Evolutionary conservation across 140 eudicot species (phyloP).

Genomic region (Stevia rebaudiana): DNA sequence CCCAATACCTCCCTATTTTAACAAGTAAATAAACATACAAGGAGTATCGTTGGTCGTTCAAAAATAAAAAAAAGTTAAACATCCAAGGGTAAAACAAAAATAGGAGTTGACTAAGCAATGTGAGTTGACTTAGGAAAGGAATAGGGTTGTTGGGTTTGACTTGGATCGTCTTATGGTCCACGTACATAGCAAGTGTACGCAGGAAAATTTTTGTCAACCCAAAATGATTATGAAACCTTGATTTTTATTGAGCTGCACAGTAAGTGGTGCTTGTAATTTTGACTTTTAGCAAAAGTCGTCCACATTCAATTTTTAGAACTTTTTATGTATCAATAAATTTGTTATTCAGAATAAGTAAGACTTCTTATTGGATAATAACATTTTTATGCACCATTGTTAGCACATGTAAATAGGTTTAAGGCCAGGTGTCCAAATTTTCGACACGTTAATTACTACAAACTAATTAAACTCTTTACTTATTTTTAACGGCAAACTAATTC

Average conservation of each 20-base stretch:
- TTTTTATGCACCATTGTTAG: no score
- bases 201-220: constrained; percentile 8
- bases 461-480: no score
- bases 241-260: constrained; percentile 17
- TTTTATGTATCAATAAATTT: neutral
- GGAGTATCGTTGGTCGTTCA: no score
- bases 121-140: constrained; percentile 7
- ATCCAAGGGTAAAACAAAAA: neutral
- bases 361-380: no score
- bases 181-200: constrained; percentile 8
- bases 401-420: no score
- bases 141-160: constrained; percentile 33
- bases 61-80: neutral
- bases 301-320: neutral
- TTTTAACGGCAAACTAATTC: no score
- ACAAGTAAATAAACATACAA: no score
- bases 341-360: no score
- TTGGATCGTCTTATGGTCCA: constrained; percentile 21
- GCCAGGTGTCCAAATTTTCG: no score
- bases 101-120: neutral
- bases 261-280: constrained; percentile 29
- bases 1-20: no score
- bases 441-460: no score
- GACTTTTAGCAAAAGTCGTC: constrained; percentile 22
- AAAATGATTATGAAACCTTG: constrained; percentile 15